Base-by-base conservation (phyloP, 495 filamentous ascomycete genomes). In the Penicillium psychrofluorescens region DNA sequence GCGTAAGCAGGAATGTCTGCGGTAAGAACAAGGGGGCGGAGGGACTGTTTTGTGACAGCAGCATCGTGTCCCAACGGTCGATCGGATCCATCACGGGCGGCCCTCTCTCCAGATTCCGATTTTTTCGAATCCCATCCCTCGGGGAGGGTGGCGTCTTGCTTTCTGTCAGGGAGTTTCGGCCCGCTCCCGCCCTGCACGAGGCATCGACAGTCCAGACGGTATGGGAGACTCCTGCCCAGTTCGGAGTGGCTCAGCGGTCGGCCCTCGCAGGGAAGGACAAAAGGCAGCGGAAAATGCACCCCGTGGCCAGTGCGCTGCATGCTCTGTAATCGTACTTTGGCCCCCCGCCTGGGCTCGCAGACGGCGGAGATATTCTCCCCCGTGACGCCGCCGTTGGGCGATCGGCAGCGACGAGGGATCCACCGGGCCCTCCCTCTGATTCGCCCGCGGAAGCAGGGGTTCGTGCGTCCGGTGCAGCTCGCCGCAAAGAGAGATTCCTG, bases 401-500 rank as follows among this genome's bases (percentile, higher is more conserved):
- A 58, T 58, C 55, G 43, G 0, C 22, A 22, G 4, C 55, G 52
- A 48, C 46, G 53, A 36, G 46, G 49, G 48, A 43, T 54, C 42
- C 41, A 35, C 53, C 54, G 44, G 41, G 44, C 41, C 34, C 15
- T 11, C 7, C 15, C 37, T 28, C 43, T 64, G 56, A 70, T 70
- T 67, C 56, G 64, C 30, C 52, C 66, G 66, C 62, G 66, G 66
- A 65, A 65, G 51, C 56, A 63, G 54, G 64, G 61, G 58, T 51
- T 44, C 48, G 43, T 51, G 43, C 48, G 47, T 52, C 65, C 65
- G 64, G 57, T 50, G 50, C 66, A 65, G 38, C 56, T 66, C 66
- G 66, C 63, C 61, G 56, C 43, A 70, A 65, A 63, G 47, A 65
- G 66, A 52, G 51, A 58, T 53, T 54, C 51, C 48, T 54, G 47